These are phyloP conservation scores for Sporothrix inflata DNA, from an alignment of 2,329 filamentous ascomycete species.

Conservation along the genomic window DNA sequence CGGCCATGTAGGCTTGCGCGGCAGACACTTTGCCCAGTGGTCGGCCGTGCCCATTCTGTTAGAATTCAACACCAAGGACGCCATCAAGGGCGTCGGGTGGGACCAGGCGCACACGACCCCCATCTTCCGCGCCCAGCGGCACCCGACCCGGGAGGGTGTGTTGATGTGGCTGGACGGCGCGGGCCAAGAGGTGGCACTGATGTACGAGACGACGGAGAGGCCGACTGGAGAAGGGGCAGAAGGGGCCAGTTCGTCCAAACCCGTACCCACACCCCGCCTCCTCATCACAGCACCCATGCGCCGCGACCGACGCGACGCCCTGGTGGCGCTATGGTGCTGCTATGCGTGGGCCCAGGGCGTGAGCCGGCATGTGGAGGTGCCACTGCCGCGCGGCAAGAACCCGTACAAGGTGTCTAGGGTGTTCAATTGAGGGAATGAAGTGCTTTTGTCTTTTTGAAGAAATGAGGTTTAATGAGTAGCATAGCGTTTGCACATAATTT, in stretches of 20 bases:
- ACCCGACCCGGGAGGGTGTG: neutral
- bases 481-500: neutral
- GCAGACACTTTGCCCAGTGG: neutral
- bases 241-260: neutral
- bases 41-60: neutral
- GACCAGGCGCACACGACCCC: neutral
- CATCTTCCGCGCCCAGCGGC: neutral
- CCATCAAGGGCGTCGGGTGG: neutral
- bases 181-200: neutral
- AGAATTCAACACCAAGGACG: neutral
- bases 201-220: constrained; percentile 8
- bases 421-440: neutral
- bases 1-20: neutral
- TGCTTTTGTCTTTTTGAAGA: too few species aligned
- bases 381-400: neutral
- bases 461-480: neutral
- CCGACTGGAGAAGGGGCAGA: too few species aligned
- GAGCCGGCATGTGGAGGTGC: constrained; percentile 8
- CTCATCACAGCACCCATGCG: neutral
- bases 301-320: neutral
- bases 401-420: neutral
- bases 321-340: neutral
- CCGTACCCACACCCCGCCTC: neutral
- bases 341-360: constrained; percentile 3
- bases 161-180: neutral